Percentiles rank a stretch among this genome's conserved stretches.
Conservation (phyloP, 768 basidiomycete species). For the Tricholoma hemisulphureum region DNA sequence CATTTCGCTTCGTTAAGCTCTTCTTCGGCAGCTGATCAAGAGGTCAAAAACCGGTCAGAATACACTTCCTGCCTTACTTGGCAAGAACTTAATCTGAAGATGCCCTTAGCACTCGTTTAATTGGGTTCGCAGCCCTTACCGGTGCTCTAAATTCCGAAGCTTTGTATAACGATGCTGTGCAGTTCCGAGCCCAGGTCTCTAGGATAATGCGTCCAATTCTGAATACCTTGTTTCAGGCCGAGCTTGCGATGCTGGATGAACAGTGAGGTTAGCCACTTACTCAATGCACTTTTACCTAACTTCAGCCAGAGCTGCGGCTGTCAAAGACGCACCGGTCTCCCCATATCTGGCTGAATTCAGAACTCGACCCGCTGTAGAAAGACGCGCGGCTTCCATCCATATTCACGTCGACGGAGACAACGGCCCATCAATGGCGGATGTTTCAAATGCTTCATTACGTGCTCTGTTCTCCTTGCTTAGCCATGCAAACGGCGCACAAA, state of each 20-base stretch:
- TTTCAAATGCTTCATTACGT: slow-evolving; percentile 70
- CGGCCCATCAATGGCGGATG: slow-evolving; percentile 73
- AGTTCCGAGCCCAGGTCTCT: slow-evolving; percentile 71
- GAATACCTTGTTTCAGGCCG: slow-evolving; percentile 61
- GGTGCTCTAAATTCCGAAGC: slow-evolving; percentile 84
- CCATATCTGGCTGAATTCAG: slow-evolving; percentile 85
- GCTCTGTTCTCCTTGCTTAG: slow-evolving; percentile 69
- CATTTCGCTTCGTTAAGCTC: slow-evolving; percentile 65
- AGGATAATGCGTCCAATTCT: slow-evolving; percentile 73
- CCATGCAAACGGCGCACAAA: slow-evolving; percentile 75
- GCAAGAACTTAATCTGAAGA: not conserved
- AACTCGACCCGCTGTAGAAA: slow-evolving; percentile 71
- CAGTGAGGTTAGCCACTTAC: slow-evolving; percentile 50
- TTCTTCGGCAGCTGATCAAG: slow-evolving; percentile 55
- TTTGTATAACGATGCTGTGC: slow-evolving; percentile 65
- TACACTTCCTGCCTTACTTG: not conserved
- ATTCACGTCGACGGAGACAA: slow-evolving; percentile 85
- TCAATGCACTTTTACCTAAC: not conserved
- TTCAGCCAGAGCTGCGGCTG: slow-evolving; percentile 47
- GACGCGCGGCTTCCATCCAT: slow-evolving; percentile 88
- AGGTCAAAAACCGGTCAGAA: slow-evolving; percentile 69
- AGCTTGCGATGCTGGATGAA: slow-evolving; percentile 56
- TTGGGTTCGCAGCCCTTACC: slow-evolving; percentile 81
- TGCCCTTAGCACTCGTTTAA: slow-evolving; percentile 66
- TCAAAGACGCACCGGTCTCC: slow-evolving; percentile 71